Percentiles rank a stretch among this genome's conserved stretches.
Conservation (phyloP, 31 red algal genomes). For the Pterothamnion heteromorphum region DNA sequence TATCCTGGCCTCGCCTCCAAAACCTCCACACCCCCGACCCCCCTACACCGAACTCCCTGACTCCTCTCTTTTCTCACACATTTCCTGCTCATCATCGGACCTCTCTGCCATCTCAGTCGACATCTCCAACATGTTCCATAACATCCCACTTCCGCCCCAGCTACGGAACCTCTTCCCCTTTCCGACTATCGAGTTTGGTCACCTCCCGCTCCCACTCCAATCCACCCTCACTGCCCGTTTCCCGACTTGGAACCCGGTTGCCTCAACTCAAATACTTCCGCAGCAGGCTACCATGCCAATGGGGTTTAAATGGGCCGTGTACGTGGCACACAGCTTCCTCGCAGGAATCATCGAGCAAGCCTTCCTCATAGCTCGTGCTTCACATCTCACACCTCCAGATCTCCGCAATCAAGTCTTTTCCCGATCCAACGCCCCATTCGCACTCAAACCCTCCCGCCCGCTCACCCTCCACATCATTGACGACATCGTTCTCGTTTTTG, state of each 20-base stretch:
- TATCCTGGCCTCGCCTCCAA: constrained; percentile 27
- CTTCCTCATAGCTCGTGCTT: neutral
- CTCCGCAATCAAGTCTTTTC: neutral
- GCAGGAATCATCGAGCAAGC: neutral
- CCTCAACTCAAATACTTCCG: neutral
- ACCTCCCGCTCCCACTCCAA: neutral
- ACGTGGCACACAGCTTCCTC: neutral
- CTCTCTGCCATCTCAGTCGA: neutral
- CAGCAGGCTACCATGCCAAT: neutral
- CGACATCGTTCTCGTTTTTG: neutral
- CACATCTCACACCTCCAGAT: neutral
- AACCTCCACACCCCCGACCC: neutral
- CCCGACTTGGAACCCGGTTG: neutral
- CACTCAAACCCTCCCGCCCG: neutral
- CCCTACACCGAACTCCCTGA: neutral
- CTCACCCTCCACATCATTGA: constrained; percentile 7
- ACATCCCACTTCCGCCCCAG: constrained; percentile 29
- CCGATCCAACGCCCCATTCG: neutral
- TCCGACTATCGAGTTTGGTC: neutral
- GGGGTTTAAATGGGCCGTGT: constrained; percentile 27
- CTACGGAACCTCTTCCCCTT: too few relatives aligned
- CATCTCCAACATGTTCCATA: constrained; percentile 12
- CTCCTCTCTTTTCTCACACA: neutral
- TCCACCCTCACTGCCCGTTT: neutral
- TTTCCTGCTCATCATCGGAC: neutral